Evolutionary conservation across 192 early-diverging fungal genomes (phyloP).

Genomic region (Umbelopsis sp.): DNA sequence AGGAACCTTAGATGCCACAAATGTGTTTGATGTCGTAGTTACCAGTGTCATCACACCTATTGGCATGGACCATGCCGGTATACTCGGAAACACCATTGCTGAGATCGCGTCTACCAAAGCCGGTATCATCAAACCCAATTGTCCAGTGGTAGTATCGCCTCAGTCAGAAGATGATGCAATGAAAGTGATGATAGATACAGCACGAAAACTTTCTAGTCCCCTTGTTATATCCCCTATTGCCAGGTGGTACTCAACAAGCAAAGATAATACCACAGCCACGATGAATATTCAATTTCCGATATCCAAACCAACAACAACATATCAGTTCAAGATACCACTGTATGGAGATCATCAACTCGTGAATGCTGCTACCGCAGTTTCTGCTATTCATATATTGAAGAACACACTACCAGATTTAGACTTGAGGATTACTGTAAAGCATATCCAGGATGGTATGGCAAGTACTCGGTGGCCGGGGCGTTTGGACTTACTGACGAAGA

Average conservation of each 20-base stretch:
- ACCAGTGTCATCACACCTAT: conserved; percentile 65
- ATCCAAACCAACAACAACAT: not conserved
- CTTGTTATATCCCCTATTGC: not conserved
- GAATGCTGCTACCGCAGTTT: conserved; percentile 78
- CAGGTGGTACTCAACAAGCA: not conserved
- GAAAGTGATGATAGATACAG: conserved; percentile 35
- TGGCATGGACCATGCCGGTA: conserved; percentile 73
- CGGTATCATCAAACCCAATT: conserved; percentile 68
- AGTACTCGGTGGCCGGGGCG: conserved; percentile 82
- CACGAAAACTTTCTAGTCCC: conserved; percentile 17
- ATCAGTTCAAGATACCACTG: conserved; percentile 46
- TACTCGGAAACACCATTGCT: conserved; percentile 67
- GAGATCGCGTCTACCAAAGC: conserved; percentile 78
- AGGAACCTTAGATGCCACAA: conserved; percentile 80
- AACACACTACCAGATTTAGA: not conserved
- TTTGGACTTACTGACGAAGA: conserved; percentile 60
- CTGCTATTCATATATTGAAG: conserved; percentile 56
- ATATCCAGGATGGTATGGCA: conserved; percentile 57
- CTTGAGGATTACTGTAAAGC: not conserved
- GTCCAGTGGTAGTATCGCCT: conserved; percentile 49
- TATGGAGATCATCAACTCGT: conserved; percentile 78
- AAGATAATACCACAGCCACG: not conserved
- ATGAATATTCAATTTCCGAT: not conserved
- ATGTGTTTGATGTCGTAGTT: conserved; percentile 59
- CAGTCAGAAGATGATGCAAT: conserved; percentile 54